Evolutionary conservation across 495 filamentous ascomycete species (phyloP), one percentile per base, ranked within the genome.

Genomic region (Umbilicaria muhlenbergii): DNA sequence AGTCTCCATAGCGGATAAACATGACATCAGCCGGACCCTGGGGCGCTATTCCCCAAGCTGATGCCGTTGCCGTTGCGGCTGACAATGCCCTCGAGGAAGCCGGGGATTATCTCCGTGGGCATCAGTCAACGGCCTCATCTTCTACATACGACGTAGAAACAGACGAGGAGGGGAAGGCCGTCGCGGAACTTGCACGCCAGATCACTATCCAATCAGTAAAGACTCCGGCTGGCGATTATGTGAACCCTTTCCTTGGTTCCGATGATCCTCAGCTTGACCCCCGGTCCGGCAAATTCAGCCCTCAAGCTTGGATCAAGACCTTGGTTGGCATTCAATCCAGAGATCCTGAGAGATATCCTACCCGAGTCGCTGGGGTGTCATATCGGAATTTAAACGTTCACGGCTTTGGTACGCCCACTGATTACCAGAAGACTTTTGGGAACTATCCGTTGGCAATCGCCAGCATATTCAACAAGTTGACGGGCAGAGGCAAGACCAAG

Each of bases 371-470:
- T 6, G 69, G 70, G 32, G 48, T 73, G 6, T 51, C 63, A 2
- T 72, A 68, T 52, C 73, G 69, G 51, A 74, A 84, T 51, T 63
- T 91, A 45, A 82, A 72, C 45, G 78, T 85, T 17, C 77, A 86
- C 59, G 84, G 84, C 28, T 88, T 77, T 55, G 84, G 83, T 17
- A 74, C 70, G 36, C 64, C 80, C 1, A 83, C 82, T 2, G 83
- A 88, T 59, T 89, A 83, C 54, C 84, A 91, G 57, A 88, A 87
- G 36, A 56, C 53, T 2, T 56, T 56, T 7, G 50, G 47, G 21
- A 56, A 56, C 14, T 56, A 56, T 37, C 51, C 54, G 15, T 42
- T 57, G 12, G 41, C 42, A 36, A 43, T 68, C 3, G 66, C 69
- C 33, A 66, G 63, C 40, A 13, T 67, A 1, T 48, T 78, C 13